A percentile compares a stretch with the other conserved stretches of the same genome.
phyloP scores from a whole-genome alignment of 2,329 filamentous ascomycete species.

The Clonostachys sp. region DNA sequence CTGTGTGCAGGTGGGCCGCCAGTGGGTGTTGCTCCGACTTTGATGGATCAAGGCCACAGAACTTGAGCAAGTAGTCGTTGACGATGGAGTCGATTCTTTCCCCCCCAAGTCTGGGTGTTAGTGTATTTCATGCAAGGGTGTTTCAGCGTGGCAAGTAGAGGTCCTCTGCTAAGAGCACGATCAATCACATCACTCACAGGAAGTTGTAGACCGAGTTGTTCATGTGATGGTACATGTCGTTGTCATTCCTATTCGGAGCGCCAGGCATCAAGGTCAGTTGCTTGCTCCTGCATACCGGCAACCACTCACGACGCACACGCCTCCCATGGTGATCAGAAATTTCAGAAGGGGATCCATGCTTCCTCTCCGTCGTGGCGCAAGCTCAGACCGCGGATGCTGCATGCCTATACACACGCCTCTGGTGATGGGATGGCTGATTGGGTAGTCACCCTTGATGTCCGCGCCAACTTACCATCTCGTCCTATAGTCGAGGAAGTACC shows the following conservation, averaged over 20 bases:
- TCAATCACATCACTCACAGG: constrained; percentile 40
- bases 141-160: background rate
- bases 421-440: too few species aligned
- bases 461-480: constrained; percentile 67
- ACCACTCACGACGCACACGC: too few species aligned
- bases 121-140: background rate
- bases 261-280: constrained; percentile 7
- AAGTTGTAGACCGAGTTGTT: constrained; percentile 88
- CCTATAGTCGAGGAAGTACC: constrained; percentile 74
- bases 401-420: too few species aligned
- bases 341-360: too few species aligned
- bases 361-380: constrained; percentile 3
- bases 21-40: constrained; percentile 72
- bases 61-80: constrained; percentile 80
- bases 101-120: constrained; percentile 1
- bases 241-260: constrained; percentile 65
- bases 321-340: too few species aligned
- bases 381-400: background rate
- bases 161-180: too few species aligned
- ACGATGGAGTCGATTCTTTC: constrained; percentile 79
- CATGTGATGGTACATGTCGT: constrained; percentile 92
- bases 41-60: constrained; percentile 69
- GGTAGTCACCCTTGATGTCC: too few species aligned
- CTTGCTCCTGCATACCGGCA: too few species aligned
- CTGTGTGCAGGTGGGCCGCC: constrained; percentile 79